These are phyloP conservation scores for Rhynchospora pubera DNA, from an alignment of 176 grass and related monocot genomes.

Conservation along the genomic window DNA sequence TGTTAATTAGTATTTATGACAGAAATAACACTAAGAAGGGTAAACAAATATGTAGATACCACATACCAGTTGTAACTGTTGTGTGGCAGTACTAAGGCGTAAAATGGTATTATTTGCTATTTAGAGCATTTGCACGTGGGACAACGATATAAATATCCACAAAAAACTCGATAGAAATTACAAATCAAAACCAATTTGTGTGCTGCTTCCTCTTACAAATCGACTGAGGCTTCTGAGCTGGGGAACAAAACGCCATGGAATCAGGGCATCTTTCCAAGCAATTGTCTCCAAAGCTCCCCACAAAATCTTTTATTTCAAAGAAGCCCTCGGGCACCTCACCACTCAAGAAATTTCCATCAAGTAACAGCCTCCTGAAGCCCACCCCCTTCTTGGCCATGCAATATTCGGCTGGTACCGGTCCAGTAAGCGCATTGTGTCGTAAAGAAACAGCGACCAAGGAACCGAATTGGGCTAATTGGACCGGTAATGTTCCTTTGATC, in stretches of 20 bases:
- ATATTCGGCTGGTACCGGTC: neutral
- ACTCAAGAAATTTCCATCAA: slow-evolving; percentile 22
- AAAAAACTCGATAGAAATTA: slow-evolving; percentile 1
- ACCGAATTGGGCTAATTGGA: slow-evolving; percentile 1
- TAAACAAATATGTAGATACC: no score
- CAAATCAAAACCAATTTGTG: neutral
- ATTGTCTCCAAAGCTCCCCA: slow-evolving; percentile 25
- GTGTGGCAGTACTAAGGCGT: no score
- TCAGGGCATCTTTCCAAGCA: slow-evolving; percentile 17
- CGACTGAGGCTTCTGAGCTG: slow-evolving; percentile 14
- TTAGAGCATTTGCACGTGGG: neutral
- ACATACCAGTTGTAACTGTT: no score
- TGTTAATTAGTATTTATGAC: no score
- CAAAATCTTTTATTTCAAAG: slow-evolving; percentile 18
- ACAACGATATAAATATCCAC: neutral
- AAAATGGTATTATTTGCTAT: neutral
- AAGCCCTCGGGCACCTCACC: slow-evolving; percentile 10
- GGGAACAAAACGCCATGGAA: neutral
- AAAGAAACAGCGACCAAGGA: slow-evolving; percentile 5
- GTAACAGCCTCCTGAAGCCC: slow-evolving; percentile 12
- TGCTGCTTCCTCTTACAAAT: slow-evolving; percentile 9
- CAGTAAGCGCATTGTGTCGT: slow-evolving; percentile 11
- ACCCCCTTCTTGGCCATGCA: neutral
- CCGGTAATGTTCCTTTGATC: slow-evolving; percentile 8
- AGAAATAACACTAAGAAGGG: no score